Base-by-base conservation (phyloP, 768 basidiomycete species). In the Lentinula guzmanii region DNA sequence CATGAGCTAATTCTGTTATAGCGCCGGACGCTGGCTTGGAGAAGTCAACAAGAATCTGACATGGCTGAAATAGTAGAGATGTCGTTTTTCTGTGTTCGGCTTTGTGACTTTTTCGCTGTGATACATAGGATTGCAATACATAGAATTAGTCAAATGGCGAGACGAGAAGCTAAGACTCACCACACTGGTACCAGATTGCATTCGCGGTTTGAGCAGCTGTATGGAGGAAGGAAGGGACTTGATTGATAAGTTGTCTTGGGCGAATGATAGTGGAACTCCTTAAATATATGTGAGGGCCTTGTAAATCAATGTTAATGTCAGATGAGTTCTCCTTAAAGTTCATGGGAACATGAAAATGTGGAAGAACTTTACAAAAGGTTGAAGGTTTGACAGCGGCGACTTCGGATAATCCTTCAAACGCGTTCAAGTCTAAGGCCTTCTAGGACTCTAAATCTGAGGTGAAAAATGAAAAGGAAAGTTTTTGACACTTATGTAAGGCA, bases 61-160 rank as follows among this genome's bases (percentile, higher is more conserved):
- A 6, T 75, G 73, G 61, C 72, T 62, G 6, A 75, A 62, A 16
- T 73, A 75, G 10, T 45, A 31, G n/a, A 13, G 55, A 56, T 15
- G 24, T 43, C 13, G 55, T 56, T 16, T 41, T 39, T 31, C 41
- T 41, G 39, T 56, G 53, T 5, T 10, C 37, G 24, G 8, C 9
- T 28, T 28, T 56, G 37, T 37, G 41, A 33, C 41, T 45, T 41
- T 43, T 33, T 31, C 55, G 37, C 55, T 56, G 10, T 15, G 24
- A 13, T 5, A 39, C 37, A 13, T 28, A 28, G 28, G 3, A 28
- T 28, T 28, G 28, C 3, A 3, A 28, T 28, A 13, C 13, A 39
- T 39, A 13, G 13, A 13, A 16, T 3, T 16, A 4, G 24, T 56
- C 24, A 43, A 43, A 18, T 42, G 9, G 21, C 2, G 8, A 45